Conservation (phyloP, 2,329 filamentous ascomycete species). For the Hypoxylon rubiginosum region DNA sequence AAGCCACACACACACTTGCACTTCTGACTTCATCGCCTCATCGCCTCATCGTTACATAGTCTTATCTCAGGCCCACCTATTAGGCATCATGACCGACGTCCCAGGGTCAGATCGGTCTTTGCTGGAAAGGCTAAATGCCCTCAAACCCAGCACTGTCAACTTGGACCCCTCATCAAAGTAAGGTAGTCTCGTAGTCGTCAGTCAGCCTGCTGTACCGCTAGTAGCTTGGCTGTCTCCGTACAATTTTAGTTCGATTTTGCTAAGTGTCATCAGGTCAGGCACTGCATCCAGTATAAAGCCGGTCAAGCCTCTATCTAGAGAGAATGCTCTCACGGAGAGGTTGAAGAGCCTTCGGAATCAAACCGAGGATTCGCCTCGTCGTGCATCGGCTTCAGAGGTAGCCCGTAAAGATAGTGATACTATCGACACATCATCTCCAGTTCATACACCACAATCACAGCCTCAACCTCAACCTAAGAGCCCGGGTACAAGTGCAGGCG, state of each 20-base stretch:
- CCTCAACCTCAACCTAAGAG: conserved; percentile 23
- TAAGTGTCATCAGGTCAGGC: conserved; percentile 43
- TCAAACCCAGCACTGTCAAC: conserved; percentile 58
- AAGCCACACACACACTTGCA: conserved; percentile 16
- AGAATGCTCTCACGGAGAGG: conserved; percentile 66
- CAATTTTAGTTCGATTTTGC: conserved; percentile 35
- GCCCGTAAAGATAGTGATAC: conserved; percentile 13
- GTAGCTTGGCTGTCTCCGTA: not conserved
- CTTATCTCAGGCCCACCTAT: conserved; percentile 2
- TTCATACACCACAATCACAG: conserved; percentile 39
- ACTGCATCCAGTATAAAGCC: conserved; percentile 57
- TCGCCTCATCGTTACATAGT: not conserved
- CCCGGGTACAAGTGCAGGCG: conserved; percentile 13
- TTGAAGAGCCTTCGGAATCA: conserved; percentile 64
- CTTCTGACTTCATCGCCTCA: no score
- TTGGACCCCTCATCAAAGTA: conserved; percentile 58
- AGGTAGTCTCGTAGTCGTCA: conserved; percentile 39
- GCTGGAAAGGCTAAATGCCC: conserved; percentile 67
- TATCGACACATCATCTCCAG: conserved; percentile 40
- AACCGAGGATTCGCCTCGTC: conserved; percentile 46
- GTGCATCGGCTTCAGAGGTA: conserved; percentile 9
- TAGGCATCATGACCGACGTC: conserved; percentile 42
- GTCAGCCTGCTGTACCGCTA: conserved; percentile 3
- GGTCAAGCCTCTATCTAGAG: conserved; percentile 59
- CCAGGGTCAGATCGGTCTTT: conserved; percentile 60